Conservation (phyloP, 1,284 basidiomycete species). For the Peniophora sp. region DNA sequence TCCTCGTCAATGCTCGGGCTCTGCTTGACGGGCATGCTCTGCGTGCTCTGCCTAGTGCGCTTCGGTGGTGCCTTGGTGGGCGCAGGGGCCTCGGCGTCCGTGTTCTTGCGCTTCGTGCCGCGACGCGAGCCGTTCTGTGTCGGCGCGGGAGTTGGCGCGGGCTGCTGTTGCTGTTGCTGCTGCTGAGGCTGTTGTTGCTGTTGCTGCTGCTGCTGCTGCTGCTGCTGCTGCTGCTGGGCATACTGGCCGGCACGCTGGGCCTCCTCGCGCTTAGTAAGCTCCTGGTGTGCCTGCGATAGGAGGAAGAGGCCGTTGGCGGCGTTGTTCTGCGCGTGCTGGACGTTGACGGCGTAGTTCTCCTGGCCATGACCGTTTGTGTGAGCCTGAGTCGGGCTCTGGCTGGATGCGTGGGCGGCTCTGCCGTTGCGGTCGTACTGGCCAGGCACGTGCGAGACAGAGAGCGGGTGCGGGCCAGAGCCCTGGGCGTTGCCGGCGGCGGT, state of each 20-base stretch:
- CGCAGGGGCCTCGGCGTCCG: slow-evolving; percentile 31
- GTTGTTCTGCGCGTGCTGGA: slow-evolving; percentile 41
- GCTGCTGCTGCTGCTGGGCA: slow-evolving; percentile 16
- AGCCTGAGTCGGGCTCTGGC: slow-evolving; percentile 20
- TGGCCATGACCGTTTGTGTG: slow-evolving; percentile 21
- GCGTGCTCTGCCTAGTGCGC: slow-evolving; percentile 35
- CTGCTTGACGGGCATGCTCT: slow-evolving; percentile 12
- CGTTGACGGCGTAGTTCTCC: slow-evolving; percentile 32
- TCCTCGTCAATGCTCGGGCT: slow-evolving; percentile 27
- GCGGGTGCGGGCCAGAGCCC: slow-evolving; percentile 10
- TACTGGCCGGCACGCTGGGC: slow-evolving; percentile 34
- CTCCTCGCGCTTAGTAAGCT: slow-evolving; percentile 92
- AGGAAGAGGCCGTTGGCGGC: slow-evolving; percentile 91
- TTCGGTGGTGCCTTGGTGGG: slow-evolving; percentile 29
- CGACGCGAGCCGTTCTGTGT: slow-evolving; percentile 20
- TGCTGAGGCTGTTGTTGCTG: slow-evolving; percentile 15
- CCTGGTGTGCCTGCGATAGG: slow-evolving; percentile 89
- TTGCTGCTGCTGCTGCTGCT: slow-evolving; percentile 8
- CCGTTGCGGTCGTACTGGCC: slow-evolving; percentile 12
- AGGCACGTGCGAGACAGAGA: slow-evolving; percentile 13
- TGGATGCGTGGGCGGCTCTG: slow-evolving; percentile 12
- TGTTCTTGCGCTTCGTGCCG: slow-evolving; percentile 61
- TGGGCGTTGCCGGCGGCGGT: slow-evolving; percentile 15
- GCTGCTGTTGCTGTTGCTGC: slow-evolving; percentile 11
- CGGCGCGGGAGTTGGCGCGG: slow-evolving; percentile 12